phyloP scores from a whole-genome alignment of 1,139 yeast species.

The Candida mesenterica region DNA sequence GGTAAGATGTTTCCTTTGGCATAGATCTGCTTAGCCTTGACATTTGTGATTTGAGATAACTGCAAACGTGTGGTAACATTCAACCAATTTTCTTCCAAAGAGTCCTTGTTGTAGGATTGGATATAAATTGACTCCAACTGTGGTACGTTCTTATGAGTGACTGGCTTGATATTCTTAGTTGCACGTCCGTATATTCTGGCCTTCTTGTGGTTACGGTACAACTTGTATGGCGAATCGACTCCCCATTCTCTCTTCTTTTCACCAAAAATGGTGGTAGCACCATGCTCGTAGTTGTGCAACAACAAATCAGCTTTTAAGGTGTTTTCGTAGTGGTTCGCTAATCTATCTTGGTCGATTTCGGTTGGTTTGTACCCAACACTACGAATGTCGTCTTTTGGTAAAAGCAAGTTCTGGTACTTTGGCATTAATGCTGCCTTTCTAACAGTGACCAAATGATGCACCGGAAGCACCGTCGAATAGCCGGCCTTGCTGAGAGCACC shows the following conservation, averaged over 20 bases:
- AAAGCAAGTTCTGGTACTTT: conserved; percentile 62
- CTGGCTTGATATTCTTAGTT: conserved; percentile 69
- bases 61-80: conserved; percentile 79
- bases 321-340: conserved; percentile 72
- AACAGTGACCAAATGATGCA: conserved; percentile 82
- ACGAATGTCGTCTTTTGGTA: conserved; percentile 67
- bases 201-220: conserved; percentile 69
- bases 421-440: conserved; percentile 71
- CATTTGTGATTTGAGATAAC: conserved; percentile 90
- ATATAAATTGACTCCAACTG: conserved; percentile 61
- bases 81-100: conserved; percentile 69
- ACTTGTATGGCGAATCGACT: conserved; percentile 82
- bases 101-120: conserved; percentile 75
- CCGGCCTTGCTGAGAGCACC: conserved; percentile 54
- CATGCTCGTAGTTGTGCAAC: conserved; percentile 74
- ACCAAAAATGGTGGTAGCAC: conserved; percentile 53
- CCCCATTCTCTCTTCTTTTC: conserved; percentile 83
- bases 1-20: conserved; percentile 79
- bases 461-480: conserved; percentile 81
- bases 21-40: conserved; percentile 70
- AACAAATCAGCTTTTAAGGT: conserved; percentile 75
- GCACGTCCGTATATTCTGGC: conserved; percentile 67
- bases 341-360: conserved; percentile 73
- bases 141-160: conserved; percentile 70
- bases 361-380: conserved; percentile 77